Evolutionary conservation across 1,139 yeast species (phyloP).

Genomic region (Hansenula lynferdii): DNA sequence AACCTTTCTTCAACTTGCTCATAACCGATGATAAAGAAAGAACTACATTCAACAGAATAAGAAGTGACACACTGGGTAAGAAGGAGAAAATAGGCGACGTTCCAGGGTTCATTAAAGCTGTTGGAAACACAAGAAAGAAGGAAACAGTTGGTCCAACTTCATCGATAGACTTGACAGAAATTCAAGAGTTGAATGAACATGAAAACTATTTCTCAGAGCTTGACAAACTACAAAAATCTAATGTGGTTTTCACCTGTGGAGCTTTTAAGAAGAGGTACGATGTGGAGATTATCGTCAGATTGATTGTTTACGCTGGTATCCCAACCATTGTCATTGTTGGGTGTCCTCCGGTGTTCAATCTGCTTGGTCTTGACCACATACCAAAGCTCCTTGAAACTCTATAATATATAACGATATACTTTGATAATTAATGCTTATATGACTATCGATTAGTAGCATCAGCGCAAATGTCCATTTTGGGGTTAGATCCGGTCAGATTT

Average conservation of each 20-base stretch:
- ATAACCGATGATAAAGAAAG: slow-evolving; percentile 9
- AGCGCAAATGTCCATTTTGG: no score
- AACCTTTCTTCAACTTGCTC: slow-evolving; percentile 41
- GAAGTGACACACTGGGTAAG: slow-evolving; percentile 23
- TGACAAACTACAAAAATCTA: slow-evolving; percentile 17
- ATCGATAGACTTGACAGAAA: slow-evolving; percentile 17
- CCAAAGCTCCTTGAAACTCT: slow-evolving; percentile 6
- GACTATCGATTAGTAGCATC: no score
- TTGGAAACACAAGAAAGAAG: slow-evolving; percentile 9
- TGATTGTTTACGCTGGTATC: slow-evolving; percentile 73
- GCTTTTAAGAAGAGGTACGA: slow-evolving; percentile 44
- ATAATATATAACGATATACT: no score
- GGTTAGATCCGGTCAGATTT: no score
- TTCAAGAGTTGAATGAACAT: slow-evolving; percentile 15
- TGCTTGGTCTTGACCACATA: slow-evolving; percentile 12
- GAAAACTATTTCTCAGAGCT: slow-evolving; percentile 14
- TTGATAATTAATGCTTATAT: no score
- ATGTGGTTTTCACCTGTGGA: slow-evolving; percentile 18
- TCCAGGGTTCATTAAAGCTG: slow-evolving; percentile 26
- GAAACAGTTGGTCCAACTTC: slow-evolving; percentile 21
- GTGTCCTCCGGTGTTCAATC: slow-evolving; percentile 26
- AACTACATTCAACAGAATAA: slow-evolving; percentile 18
- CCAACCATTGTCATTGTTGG: slow-evolving; percentile 45
- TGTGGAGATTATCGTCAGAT: slow-evolving; percentile 67
- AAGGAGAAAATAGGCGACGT: slow-evolving; percentile 35